Percentiles rank a stretch among this genome's conserved stretches.
phyloP scores from a whole-genome alignment of 345 rosid genomes.

The Anacardium occidentale region DNA sequence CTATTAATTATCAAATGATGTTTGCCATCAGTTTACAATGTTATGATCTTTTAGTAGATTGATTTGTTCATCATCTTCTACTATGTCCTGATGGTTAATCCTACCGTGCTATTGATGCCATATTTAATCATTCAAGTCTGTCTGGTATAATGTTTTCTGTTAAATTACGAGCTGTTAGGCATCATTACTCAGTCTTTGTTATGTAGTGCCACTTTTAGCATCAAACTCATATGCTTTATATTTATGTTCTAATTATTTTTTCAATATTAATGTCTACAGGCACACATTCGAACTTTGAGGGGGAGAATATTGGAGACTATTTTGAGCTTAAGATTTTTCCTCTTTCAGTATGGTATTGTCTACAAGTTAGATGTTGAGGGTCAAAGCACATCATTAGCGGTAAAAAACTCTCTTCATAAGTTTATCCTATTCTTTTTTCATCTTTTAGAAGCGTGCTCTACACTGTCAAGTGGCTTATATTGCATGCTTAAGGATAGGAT shows the following conservation, averaged over 20 bases:
- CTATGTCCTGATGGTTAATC: background rate
- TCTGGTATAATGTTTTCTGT: background rate
- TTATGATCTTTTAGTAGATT: background rate
- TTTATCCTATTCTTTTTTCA: background rate
- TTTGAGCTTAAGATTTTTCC: conserved; percentile 78
- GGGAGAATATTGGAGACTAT: conserved; percentile 92
- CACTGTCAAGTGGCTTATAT: background rate
- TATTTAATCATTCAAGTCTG: background rate
- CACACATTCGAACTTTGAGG: conserved; percentile 73
- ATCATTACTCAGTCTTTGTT: too few relatives aligned
- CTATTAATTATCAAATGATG: background rate
- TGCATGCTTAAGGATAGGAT: too few relatives aligned
- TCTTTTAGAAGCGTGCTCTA: background rate
- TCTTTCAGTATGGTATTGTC: conserved; percentile 91
- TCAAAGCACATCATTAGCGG: conserved; percentile 60
- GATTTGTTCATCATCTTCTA: background rate
- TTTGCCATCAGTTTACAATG: background rate
- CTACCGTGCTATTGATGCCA: background rate
- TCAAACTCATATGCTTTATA: background rate
- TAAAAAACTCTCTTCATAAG: conserved; percentile 26
- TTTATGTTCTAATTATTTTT: background rate
- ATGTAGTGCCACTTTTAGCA: background rate
- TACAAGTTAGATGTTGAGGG: conserved; percentile 74
- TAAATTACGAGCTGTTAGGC: background rate
- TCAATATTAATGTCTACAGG: conserved; percentile 40